Percentiles rank a stretch among this genome's conserved stretches.
Evolutionary conservation across 768 basidiomycete species (phyloP).

Genomic region (Cubamyces sp.): DNA sequence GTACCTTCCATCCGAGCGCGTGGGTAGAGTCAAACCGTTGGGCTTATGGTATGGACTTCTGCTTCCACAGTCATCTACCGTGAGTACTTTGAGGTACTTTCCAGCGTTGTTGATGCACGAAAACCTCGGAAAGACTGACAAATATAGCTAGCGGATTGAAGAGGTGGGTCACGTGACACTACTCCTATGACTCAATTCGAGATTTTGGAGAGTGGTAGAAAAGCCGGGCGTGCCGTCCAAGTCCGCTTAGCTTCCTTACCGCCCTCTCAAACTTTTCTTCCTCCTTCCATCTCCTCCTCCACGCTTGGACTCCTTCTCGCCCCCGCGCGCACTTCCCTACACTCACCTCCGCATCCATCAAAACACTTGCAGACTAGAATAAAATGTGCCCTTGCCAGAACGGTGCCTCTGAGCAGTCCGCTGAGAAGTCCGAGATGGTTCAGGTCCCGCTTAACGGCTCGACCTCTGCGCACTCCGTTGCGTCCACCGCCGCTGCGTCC

Average conservation of each 20-base stretch:
- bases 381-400: constrained; percentile 70
- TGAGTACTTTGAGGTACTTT: no score
- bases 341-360: neutral
- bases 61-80: no score
- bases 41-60: no score
- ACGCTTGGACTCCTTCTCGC: neutral
- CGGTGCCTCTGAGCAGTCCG: constrained; percentile 47
- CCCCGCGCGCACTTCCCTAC: neutral
- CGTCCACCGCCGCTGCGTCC: constrained; percentile 27
- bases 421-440: constrained; percentile 68
- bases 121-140: neutral
- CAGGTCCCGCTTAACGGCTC: constrained; percentile 59
- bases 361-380: neutral
- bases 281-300: neutral
- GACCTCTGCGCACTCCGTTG: constrained; percentile 33
- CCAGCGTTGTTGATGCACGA: no score
- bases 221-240: constrained; percentile 11
- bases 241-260: constrained; percentile 3
- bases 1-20: no score
- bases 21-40: no score
- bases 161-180: constrained; percentile 16
- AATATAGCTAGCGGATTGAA: constrained; percentile 7
- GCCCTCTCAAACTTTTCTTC: constrained; percentile 9
- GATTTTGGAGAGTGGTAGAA: constrained; percentile 21
- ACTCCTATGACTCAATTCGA: constrained; percentile 27